Base-by-base conservation (phyloP, 2,329 filamentous ascomycete genomes). In the Colletotrichum abscissum region DNA sequence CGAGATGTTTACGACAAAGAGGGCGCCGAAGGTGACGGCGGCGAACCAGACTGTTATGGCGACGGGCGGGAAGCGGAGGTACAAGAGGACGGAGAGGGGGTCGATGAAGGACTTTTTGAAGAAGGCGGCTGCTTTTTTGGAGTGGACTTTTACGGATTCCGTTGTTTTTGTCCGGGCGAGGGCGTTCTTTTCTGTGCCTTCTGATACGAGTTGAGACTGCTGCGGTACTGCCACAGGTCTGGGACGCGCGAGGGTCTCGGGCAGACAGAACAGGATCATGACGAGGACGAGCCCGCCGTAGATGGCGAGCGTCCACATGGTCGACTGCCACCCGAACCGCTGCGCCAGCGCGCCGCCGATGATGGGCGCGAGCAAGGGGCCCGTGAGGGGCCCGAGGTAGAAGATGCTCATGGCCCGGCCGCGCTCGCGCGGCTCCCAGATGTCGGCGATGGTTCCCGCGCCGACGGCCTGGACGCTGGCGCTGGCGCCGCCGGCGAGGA, bases 401-500 rank as follows among this genome's bases (percentile, higher is more conserved):
- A 96, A 97, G 54, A 94, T 84, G 52, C 93, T 90, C 94, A 97
- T 97, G n/a, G 94, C 94, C 19, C 85, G 86, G 3, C 94, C 94
- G 63, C 94, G 86, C 80, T 96, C 92, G 62, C 85, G 87, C 0
- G 91, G 82, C 75, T 94, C 92, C 92, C 94, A 97, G 14, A 96
- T 87, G 79, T 97, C 94, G 57, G 94, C 92, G 71, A 97, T 94
- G 3, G 94, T 95, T 6, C 94, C 94, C 2, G 94, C 94, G 5
- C 94, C 94, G 8, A 97, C 94, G 8, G 94, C 92, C 80, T 96
- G 94, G 0, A 95, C 94, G 1, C 92, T 94, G 2, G 94, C 94
- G 0, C 94, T 91, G 3, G 94, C 93, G 24, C 94, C 94, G 52
- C 94, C 94, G 56, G 89, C 88, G 6, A 95, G 84, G 75, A 95